Evolutionary conservation across 2,329 filamentous ascomycete genomes (phyloP).

Genomic region (Verticillium longisporum): DNA sequence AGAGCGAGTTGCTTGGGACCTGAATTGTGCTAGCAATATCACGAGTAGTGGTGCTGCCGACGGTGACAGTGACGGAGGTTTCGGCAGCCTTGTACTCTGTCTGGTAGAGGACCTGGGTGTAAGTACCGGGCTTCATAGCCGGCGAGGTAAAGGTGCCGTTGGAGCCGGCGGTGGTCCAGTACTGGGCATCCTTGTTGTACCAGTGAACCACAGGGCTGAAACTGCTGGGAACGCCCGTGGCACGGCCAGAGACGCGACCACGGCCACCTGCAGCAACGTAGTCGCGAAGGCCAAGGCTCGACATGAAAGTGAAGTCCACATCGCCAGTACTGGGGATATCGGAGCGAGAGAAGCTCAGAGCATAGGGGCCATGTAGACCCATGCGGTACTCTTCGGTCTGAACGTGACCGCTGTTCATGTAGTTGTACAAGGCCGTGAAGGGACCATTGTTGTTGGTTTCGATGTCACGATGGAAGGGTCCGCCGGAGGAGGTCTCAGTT

Average conservation of each 20-base stretch:
- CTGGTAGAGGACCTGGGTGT: slow-evolving; percentile 62
- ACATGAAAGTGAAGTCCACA: slow-evolving; percentile 53
- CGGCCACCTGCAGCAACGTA: slow-evolving; percentile 50
- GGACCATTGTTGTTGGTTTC: slow-evolving; percentile 56
- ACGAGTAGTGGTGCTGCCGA: slow-evolving; percentile 38
- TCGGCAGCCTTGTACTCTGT: slow-evolving; percentile 49
- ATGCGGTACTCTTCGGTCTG: slow-evolving; percentile 55
- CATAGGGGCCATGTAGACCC: slow-evolving; percentile 61
- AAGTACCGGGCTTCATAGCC: slow-evolving; percentile 60
- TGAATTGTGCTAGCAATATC: slow-evolving; percentile 42
- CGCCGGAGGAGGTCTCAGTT: slow-evolving; percentile 56
- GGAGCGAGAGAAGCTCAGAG: slow-evolving; percentile 52
- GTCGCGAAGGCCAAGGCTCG: slow-evolving; percentile 47
- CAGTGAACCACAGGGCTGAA: slow-evolving; percentile 57
- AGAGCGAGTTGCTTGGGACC: slow-evolving; percentile 45
- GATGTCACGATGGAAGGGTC: slow-evolving; percentile 61
- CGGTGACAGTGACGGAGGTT: slow-evolving; percentile 39
- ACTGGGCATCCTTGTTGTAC: slow-evolving; percentile 57
- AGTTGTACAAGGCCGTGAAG: slow-evolving; percentile 55
- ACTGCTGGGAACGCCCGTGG: slow-evolving; percentile 44
- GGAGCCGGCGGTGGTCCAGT: slow-evolving; percentile 53
- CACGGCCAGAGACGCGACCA: slow-evolving; percentile 54
- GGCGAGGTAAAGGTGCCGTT: slow-evolving; percentile 55
- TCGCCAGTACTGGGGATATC: slow-evolving; percentile 41
- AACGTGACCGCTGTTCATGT: slow-evolving; percentile 61